Percentiles rank a stretch among this genome's conserved stretches.
phyloP scores from a whole-genome alignment of 306 rosid genomes.

The Trichosanthes cucumerina region DNA sequence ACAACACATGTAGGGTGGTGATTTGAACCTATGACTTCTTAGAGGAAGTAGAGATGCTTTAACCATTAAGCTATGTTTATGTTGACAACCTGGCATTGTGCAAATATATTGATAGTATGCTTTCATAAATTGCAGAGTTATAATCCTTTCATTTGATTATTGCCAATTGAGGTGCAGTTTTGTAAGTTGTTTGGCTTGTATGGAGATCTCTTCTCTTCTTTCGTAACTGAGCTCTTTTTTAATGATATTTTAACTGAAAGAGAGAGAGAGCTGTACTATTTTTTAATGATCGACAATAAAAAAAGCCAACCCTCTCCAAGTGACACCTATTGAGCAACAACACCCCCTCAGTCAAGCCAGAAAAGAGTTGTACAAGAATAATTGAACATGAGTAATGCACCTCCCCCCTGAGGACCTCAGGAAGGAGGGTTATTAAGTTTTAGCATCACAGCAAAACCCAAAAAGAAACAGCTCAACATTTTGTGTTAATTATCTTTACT shows the following conservation, averaged over 20 bases:
- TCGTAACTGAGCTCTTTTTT: neutral
- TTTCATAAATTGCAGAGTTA: neutral
- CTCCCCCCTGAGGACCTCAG: neutral
- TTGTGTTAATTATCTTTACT: neutral
- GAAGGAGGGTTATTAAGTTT: neutral
- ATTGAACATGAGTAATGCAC: neutral
- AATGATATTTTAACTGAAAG: neutral
- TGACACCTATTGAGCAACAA: neutral
- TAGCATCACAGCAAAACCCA: neutral
- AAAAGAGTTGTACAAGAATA: neutral
- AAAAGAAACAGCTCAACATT: neutral
- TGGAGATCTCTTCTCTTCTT: neutral
- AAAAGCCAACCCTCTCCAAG: neutral
- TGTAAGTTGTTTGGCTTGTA: neutral
- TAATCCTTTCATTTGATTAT: neutral
- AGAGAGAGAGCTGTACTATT: neutral
- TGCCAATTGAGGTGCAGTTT: neutral
- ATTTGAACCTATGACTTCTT: neutral
- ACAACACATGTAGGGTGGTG: neutral
- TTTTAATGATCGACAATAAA: neutral
- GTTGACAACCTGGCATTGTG: neutral
- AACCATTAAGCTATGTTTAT: neutral
- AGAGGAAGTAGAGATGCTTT: neutral
- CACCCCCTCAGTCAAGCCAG: neutral
- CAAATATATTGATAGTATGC: neutral